Evolutionary conservation across 2,329 filamentous ascomycete genomes (phyloP).

Genomic region (Talaromyces sp.): DNA sequence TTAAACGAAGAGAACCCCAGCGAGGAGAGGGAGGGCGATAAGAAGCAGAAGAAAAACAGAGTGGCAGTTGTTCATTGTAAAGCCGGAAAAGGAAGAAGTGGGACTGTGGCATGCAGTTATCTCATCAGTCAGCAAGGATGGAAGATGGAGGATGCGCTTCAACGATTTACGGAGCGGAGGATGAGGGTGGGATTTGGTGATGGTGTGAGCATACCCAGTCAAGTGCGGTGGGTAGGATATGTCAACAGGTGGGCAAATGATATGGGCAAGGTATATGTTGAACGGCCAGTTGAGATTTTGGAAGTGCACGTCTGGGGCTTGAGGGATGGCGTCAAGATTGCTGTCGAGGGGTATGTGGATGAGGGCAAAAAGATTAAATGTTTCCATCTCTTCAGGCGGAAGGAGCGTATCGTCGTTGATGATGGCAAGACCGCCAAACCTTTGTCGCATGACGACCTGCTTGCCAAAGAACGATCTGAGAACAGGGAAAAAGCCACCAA

Average conservation of each 20-base stretch:
- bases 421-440: slow-evolving; percentile 44
- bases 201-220: slow-evolving; percentile 89
- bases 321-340: slow-evolving; percentile 79
- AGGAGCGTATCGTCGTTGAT: slow-evolving; percentile 59
- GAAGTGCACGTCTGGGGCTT: slow-evolving; percentile 91
- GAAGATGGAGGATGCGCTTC: slow-evolving; percentile 60
- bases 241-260: slow-evolving; percentile 79
- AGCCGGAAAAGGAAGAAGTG: slow-evolving; percentile 89
- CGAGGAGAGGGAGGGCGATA: slow-evolving; percentile 19
- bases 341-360: slow-evolving; percentile 80
- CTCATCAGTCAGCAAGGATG: slow-evolving; percentile 81
- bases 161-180: slow-evolving; percentile 71
- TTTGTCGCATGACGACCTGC: slow-evolving; percentile 46
- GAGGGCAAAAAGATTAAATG: slow-evolving; percentile 81
- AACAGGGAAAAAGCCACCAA: background rate
- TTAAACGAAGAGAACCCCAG: slow-evolving; percentile 43
- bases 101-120: slow-evolving; percentile 82
- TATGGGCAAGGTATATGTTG: slow-evolving; percentile 70
- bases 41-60: slow-evolving; percentile 43
- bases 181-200: slow-evolving; percentile 88
- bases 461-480: slow-evolving; percentile 38
- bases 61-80: slow-evolving; percentile 96
- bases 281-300: slow-evolving; percentile 75
- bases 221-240: slow-evolving; percentile 81
- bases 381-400: slow-evolving; percentile 72